Evolutionary conservation across 2,329 filamentous ascomycete species (phyloP), one percentile per base, ranked within the genome.

Genomic region (Colletotrichum simmondsii): DNA sequence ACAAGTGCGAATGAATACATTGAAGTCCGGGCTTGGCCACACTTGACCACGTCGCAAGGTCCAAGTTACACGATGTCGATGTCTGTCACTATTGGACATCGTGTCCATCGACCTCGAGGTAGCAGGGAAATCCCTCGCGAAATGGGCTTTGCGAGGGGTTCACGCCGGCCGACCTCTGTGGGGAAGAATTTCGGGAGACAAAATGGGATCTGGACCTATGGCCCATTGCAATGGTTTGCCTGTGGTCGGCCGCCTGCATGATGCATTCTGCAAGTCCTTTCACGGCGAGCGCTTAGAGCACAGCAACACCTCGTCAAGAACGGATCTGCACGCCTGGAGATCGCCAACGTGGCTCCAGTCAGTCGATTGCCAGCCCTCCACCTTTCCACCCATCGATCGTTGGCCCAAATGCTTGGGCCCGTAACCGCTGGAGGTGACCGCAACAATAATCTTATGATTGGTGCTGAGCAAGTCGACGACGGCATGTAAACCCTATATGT

Each of bases 301-400:
- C 66, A 62, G 71, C 60, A 49, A 65, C 37, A 52, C 49, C 42
- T 49, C 62, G 59, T 19, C 42, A 22, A 42, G 37, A 6, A 24
- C 30, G 16, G 22, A 59, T 71, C 54, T 37, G 24, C 37, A 52
- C 30, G 42, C 49, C 28, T 65, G 6, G 52, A 62, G 60, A 70
- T 73, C 35, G 59, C 57, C 56, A 58, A 74, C 72, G 72, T 74
- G 72, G 72, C 70, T 70, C 72, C 72, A 74, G 61, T 65, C 54
- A 60, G 24, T 54, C 37, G 24, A 46, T 58, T 57, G 16, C 35
- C 42, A 63, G 56, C 6, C 56, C 70, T 70, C 42, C 68, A 62
- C 24, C 58, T 72, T 42, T n/a, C n/a, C n/a, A 35, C 68, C 6
- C 35, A 62, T 72, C 37, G 62, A 63, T 68, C 58, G 62, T 35